Evolutionary conservation across 495 filamentous ascomycete species (phyloP), one percentile per base, ranked within the genome.

Genomic region (Daldinia decipiens): DNA sequence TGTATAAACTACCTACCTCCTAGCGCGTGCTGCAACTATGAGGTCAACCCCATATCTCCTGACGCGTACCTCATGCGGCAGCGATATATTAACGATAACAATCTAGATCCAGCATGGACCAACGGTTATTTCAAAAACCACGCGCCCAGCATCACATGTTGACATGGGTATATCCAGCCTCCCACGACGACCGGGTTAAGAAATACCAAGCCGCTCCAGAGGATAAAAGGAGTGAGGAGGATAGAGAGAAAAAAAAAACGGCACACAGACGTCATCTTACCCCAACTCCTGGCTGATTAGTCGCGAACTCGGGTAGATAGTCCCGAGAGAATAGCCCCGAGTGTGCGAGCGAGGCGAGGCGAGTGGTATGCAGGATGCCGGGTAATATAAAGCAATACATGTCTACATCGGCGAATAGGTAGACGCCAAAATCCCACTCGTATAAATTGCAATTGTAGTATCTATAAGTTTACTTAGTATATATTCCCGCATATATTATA

Each of bases 241-340:
- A n/a, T n/a, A n/a, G 43, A 21, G 27, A 4, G 9, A 5, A 21
- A 17, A 12, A 21, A 21, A 4, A 21, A 47, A 9, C 1, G 31
- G 13, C 5, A 54, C 2, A 39, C 3, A 62, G 47, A 62, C 58
- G 58, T 60, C 58, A 60, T 50, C 1, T 21, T 51, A 60, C 58
- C 58, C 58, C 39, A 60, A 57, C 8, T 45, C 11, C 15, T 13
- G 13, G 24, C 31, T 11, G 34, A 29, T 17, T 31, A 19, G 43
- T n/a, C 39, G 32, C 24, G 5, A 26, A 39, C 32, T 38, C 54
- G 54, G 54, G 12, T 39, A 21, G 17, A 15, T 21, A 32, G 54
- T 57, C 32, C 54, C 54, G 54, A 38, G 29, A 7, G 31, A 15
- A 57, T 12, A 13, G 21, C 0, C 21, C 52, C 15, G 12, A 27